Base-by-base conservation (phyloP, 305 asterid genomes). In the Rubia peregrina region DNA sequence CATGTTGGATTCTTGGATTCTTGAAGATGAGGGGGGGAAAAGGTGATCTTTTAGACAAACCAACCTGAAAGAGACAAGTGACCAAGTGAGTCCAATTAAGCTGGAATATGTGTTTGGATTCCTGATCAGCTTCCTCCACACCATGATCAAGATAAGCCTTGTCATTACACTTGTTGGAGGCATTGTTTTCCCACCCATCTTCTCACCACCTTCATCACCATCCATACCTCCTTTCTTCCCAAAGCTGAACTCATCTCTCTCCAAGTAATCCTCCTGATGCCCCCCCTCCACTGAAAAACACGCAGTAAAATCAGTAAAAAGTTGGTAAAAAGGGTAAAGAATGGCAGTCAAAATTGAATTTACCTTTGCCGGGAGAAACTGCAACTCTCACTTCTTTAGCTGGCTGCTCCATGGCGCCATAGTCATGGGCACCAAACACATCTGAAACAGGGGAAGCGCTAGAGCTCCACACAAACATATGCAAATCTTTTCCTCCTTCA, bases 381-480 rank as follows among this genome's bases (percentile, higher is more conserved):
- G 89, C 78, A 65, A 84, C 80, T 78, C 93, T 81, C 11, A 84
- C 90, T 55, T 91, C 96, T 71, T 85, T 91, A 16, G 77, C 68
- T 77, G 83, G 78, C 17, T 78, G 85, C 71, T 85, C 93, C 40
- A 83, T 43, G 16, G 89, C 77, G 5, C 88, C 87, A 75, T 85
- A 79, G 62, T 85, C 93, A 76, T 80, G 94, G 14, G 90, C 92
- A 22, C 85, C 87, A 75, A 87, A 90, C 9, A 92, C 97, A 71
- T 92, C 98, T 1, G 98, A 92, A 70, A 90, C 97, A 0, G 98
- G 98, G 40, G 98, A 92, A 71, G 89, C 87, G 69, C 96, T 92
- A 17, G 96, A 88, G 77, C 98, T 90, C 98, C 98, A 92, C 33
- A 92, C 98, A 68, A 90, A 90, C 98, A 92, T 92, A 26, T 92